Evolutionary conservation across 768 basidiomycete genomes (phyloP).

Genomic region (Mycena sanguinolenta): DNA sequence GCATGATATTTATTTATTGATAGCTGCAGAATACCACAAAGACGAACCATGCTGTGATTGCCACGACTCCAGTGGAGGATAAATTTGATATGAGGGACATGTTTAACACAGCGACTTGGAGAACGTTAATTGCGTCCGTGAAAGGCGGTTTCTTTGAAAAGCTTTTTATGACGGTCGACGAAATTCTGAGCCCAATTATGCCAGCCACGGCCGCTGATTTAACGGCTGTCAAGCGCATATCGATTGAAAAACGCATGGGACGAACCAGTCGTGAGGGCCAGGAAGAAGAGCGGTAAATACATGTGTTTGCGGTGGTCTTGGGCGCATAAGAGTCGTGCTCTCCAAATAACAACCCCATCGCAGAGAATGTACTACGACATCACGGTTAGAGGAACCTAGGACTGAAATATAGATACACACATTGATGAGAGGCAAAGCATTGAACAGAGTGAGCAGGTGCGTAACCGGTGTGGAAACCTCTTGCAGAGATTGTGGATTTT

Average conservation of each 20-base stretch:
- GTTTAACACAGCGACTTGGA: slow-evolving; percentile 11
- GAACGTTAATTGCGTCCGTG: not conserved
- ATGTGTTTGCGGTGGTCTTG: not conserved
- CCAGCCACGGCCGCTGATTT: slow-evolving; percentile 10
- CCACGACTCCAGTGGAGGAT: slow-evolving; percentile 23
- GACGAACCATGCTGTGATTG: slow-evolving; percentile 22
- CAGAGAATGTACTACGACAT: not conserved
- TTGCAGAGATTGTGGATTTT: not conserved
- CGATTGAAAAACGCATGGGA: not conserved
- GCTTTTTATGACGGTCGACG: too few species aligned
- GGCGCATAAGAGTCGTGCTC: slow-evolving; percentile 3
- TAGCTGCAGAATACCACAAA: not conserved
- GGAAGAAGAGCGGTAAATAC: slow-evolving; percentile 10
- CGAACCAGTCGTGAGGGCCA: not conserved
- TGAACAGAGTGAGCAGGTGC: not conserved
- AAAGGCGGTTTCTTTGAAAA: not conserved
- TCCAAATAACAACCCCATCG: slow-evolving; percentile 5
- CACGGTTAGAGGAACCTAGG: not conserved
- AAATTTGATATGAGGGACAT: slow-evolving; percentile 23
- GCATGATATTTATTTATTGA: not conserved
- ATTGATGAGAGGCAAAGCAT: not conserved
- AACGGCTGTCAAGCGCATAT: not conserved
- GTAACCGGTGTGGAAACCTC: not conserved
- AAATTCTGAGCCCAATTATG: slow-evolving; percentile 14
- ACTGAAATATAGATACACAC: not conserved